These are phyloP conservation scores for Ophiobolus disseminans DNA, from an alignment of 2,329 filamentous ascomycete species.

Conservation along the genomic window DNA sequence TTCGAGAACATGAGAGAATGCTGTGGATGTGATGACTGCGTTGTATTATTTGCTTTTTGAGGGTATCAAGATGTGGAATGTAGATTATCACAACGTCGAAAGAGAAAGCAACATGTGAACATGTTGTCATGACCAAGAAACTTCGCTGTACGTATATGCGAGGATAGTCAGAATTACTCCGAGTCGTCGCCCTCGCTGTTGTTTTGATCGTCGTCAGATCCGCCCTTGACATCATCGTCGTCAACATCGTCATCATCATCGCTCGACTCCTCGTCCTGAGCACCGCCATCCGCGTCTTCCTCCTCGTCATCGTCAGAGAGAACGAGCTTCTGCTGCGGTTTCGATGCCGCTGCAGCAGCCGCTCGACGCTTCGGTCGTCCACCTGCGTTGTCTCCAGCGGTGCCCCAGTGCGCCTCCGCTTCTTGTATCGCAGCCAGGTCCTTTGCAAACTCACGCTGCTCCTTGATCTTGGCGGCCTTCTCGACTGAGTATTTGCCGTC, in stretches of 20 bases:
- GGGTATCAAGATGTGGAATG: not conserved
- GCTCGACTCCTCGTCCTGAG: conserved; percentile 19
- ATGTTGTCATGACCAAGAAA: not conserved
- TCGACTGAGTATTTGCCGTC: conserved; percentile 84
- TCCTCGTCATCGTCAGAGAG: conserved; percentile 35
- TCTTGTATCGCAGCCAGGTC: conserved; percentile 86
- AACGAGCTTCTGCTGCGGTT: conserved; percentile 28
- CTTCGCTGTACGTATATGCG: not conserved
- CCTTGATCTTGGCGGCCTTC: conserved; percentile 85
- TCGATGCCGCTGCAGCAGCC: conserved; percentile 18
- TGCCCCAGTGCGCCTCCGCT: conserved; percentile 80
- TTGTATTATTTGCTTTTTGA: not conserved
- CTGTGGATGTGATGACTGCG: not conserved
- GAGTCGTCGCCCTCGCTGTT: conserved; percentile 27
- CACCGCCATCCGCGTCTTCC: conserved; percentile 22
- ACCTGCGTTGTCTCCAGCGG: conserved; percentile 32
- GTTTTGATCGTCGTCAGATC: conserved; percentile 19
- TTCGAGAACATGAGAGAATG: no score
- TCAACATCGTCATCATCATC: conserved; percentile 18
- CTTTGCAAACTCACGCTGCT: conserved; percentile 80
- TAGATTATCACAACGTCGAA: not conserved
- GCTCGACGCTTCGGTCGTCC: conserved; percentile 39
- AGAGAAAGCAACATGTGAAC: not conserved
- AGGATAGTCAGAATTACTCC: conserved; percentile 25
- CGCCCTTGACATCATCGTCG: conserved; percentile 28